Conservation (phyloP, 2,329 filamentous ascomycete genomes). For the Fusarium sp. region DNA sequence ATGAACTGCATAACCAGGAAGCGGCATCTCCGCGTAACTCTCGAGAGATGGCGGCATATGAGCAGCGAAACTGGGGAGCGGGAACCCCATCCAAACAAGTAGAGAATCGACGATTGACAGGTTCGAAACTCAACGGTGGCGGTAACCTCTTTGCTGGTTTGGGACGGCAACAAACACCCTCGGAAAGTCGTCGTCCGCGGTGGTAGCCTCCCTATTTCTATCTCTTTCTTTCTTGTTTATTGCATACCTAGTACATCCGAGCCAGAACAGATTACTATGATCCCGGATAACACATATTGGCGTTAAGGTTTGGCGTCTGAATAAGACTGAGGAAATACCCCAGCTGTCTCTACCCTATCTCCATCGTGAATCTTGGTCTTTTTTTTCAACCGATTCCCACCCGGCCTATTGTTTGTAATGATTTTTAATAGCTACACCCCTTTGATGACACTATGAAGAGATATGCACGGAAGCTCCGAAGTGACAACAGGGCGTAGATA, state of each 20-base stretch:
- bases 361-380: background rate
- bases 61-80: constrained; percentile 60
- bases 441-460: background rate
- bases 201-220: constrained; percentile 43
- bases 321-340: constrained; percentile 17
- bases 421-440: too few species aligned
- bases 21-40: constrained; percentile 67
- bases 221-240: constrained; percentile 10
- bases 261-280: background rate
- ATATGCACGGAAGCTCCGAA: background rate
- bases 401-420: too few species aligned
- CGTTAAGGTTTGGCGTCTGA: constrained; percentile 34
- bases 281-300: constrained; percentile 19
- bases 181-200: constrained; percentile 58
- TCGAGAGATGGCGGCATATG: constrained; percentile 70
- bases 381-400: background rate
- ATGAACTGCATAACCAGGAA: constrained; percentile 63
- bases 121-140: constrained; percentile 41
- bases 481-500: background rate
- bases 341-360: background rate
- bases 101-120: constrained; percentile 48
- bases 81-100: constrained; percentile 58
- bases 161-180: constrained; percentile 52
- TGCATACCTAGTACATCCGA: constrained; percentile 6
- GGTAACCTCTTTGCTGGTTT: constrained; percentile 57